Base-by-base conservation (phyloP, 179 eudicot genomes). In the Spergularia azorica region DNA sequence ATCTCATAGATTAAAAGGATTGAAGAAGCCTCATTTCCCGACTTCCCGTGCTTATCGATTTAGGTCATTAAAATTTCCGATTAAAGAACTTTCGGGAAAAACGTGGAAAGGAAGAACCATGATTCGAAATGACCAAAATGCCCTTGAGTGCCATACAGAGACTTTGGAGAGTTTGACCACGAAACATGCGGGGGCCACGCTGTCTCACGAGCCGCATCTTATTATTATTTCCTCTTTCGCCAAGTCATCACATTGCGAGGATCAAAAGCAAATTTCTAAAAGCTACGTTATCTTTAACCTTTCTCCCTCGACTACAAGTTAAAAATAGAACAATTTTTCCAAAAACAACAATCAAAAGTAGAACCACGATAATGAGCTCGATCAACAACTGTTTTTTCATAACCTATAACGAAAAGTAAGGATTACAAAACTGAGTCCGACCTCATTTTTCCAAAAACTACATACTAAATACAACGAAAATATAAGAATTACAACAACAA, bases 171-270 rank as follows among this genome's bases (percentile, higher is more conserved):
- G 38, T 17, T 18, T 67, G 71, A 67, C 71, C 57, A 70, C 32
- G 32, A 70, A 51, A 51, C 0, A 52, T 70, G 73, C 36, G 6
- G 59, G 58, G 43, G 3, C 14, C 57, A 32, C 18, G 61, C 12
- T 48, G n/a, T 11, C 6, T 69, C 66, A 62, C 39, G 12, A 62
- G 66, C 66, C 66, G 66, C 66, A 62, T 18, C 66, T 62, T 58
- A 43, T 43, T 43, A 43, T 6, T 41, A 41, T 66, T 66, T 66
- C 26, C 54, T 16, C 70, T 41, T 41, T 9, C 1, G 21, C 52
- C 54, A 66, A 65, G 18, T 39, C 69, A 65, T 38, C 7, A 32
- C 8, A 20, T 17, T 7, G 9, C 7, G 32, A 1, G 32, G 32
- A 26, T 26, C 32, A 26, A 26, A 26, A 26, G 32, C 32, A 26